Conservation (phyloP, 164 flowering plant genomes). For the Stephania cephalantha region DNA sequence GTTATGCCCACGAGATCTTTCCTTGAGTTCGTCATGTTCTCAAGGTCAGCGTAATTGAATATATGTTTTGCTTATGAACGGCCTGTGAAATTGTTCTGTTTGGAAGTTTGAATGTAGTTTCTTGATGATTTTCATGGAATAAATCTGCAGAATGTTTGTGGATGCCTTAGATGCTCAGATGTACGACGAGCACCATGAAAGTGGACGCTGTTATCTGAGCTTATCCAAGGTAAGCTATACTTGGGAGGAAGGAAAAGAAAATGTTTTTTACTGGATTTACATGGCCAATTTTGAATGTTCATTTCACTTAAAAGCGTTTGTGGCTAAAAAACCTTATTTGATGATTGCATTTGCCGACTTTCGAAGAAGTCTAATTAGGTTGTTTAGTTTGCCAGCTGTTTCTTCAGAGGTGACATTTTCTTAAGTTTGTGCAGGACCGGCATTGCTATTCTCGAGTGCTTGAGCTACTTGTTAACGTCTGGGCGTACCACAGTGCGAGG, state of each 20-base stretch:
- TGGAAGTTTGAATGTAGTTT: not conserved
- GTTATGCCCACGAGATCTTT: conserved; percentile 88
- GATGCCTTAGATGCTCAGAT: conserved; percentile 80
- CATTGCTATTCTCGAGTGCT: conserved; percentile 89
- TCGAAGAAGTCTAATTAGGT: not conserved
- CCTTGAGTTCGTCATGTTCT: conserved; percentile 92
- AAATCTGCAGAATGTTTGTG: conserved; percentile 75
- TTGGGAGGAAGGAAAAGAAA: not conserved
- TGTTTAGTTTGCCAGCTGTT: not conserved
- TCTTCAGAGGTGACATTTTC: not conserved
- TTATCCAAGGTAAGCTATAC: conserved; percentile 48
- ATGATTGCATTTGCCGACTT: not conserved
- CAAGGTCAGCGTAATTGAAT: conserved; percentile 45
- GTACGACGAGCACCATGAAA: conserved; percentile 70
- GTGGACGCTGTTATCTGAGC: conserved; percentile 70
- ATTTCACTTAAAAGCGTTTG: not conserved
- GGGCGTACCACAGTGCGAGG: conserved; percentile 97
- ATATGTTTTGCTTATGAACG: not conserved
- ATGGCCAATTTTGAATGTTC: not conserved
- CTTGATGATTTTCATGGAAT: not conserved
- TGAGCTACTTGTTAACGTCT: conserved; percentile 85
- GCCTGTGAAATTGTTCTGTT: not conserved
- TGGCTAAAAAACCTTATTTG: not conserved
- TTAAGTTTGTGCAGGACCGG: conserved; percentile 57
- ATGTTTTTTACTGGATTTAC: not conserved